phyloP scores from a whole-genome alignment of 345 rosid species.

The Iberis pinnata region DNA sequence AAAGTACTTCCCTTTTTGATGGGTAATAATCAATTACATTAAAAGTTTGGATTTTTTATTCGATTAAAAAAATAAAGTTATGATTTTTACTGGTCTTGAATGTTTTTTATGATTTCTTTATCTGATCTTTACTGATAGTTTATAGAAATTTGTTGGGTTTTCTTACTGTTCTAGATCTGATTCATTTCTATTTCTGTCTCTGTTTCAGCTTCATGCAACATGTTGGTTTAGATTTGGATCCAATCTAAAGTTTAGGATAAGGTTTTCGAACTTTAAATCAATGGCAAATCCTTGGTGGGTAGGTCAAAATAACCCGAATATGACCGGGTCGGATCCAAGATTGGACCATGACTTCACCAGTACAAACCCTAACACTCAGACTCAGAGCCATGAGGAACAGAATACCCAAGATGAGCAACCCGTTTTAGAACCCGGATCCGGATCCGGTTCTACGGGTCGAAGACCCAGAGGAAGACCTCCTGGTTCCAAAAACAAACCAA shows the following conservation, averaged over 20 bases:
- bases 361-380: constrained; percentile 30
- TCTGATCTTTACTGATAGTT: background rate
- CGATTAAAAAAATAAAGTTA: background rate
- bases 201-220: constrained; percentile 33
- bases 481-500: constrained; percentile 83
- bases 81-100: background rate
- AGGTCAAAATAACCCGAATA: constrained; percentile 30
- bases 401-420: constrained; percentile 36
- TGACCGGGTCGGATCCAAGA: constrained; percentile 38
- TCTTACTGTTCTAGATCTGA: constrained; percentile 27
- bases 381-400: constrained; percentile 47
- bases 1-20: no score
- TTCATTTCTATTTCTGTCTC: constrained; percentile 19
- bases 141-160: no score
- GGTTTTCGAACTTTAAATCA: constrained; percentile 26
- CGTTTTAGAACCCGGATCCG: constrained; percentile 19
- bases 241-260: constrained; percentile 26
- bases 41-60: constrained; percentile 4
- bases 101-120: constrained; percentile 1
- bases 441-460: constrained; percentile 47
- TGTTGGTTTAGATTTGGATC: constrained; percentile 28
- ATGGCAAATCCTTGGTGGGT: constrained; percentile 96
- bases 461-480: constrained; percentile 84
- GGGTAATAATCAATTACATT: constrained; percentile 9
- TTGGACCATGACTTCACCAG: constrained; percentile 50